These are phyloP conservation scores for Chenopodium berlandieri DNA, from an alignment of 148 eudicot genomes.

Conservation along the genomic window DNA sequence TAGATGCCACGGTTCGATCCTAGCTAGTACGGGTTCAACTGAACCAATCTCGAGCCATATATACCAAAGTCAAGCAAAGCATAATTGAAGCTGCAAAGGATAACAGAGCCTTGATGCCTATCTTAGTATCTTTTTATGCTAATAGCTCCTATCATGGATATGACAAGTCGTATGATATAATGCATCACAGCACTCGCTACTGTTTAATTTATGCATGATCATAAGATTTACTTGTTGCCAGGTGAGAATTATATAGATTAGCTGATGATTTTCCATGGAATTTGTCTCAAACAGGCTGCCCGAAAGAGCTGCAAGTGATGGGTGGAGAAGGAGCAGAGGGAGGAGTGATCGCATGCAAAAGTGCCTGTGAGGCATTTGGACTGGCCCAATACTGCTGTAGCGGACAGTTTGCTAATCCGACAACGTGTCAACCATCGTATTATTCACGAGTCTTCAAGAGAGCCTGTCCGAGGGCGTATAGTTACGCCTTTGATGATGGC, in stretches of 20 bases:
- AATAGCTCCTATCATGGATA: background rate
- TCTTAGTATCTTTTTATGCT: background rate
- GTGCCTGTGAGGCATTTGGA: slow-evolving; percentile 85
- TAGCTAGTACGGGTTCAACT: background rate
- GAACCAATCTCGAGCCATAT: background rate
- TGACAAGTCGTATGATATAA: background rate
- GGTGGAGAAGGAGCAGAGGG: slow-evolving; percentile 44
- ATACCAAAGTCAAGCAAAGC: background rate
- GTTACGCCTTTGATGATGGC: slow-evolving; percentile 90
- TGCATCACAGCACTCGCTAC: background rate
- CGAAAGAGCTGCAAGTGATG: slow-evolving; percentile 87
- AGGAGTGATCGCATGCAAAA: slow-evolving; percentile 70
- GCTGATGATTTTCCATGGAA: background rate
- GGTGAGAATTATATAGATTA: background rate
- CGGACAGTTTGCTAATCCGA: slow-evolving; percentile 78
- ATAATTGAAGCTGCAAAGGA: background rate
- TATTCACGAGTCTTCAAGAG: slow-evolving; percentile 82
- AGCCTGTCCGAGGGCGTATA: slow-evolving; percentile 91
- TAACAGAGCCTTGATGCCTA: background rate
- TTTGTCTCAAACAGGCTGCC: slow-evolving; percentile 61
- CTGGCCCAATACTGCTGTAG: slow-evolving; percentile 87
- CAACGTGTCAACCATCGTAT: slow-evolving; percentile 67
- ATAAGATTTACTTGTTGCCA: background rate
- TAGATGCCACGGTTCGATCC: background rate
- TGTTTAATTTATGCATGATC: background rate